Evolutionary conservation across 257 asterid species (phyloP).

Genomic region (Solanum bukasovii): DNA sequence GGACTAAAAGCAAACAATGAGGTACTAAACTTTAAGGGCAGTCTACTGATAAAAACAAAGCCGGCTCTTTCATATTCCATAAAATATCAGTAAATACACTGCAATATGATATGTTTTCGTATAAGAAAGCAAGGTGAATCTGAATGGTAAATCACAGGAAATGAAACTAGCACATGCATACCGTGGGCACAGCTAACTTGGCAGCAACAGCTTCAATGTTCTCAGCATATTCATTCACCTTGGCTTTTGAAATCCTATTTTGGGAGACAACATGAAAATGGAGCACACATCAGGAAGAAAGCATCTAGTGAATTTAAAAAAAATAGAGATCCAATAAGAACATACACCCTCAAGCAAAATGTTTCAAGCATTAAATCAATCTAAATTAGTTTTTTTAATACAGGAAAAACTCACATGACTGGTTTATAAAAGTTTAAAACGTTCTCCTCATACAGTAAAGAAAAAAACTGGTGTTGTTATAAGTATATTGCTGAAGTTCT

Average conservation of each 20-base stretch:
- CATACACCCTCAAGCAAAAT: background rate
- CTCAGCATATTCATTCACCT: conserved; percentile 58
- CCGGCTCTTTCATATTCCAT: background rate
- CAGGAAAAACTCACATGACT: background rate
- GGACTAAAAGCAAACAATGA: background rate
- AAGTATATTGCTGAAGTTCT: background rate
- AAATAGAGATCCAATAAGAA: background rate
- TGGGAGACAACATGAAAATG: background rate
- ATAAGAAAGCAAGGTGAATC: background rate
- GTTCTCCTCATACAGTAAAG: background rate
- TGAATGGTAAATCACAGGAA: background rate
- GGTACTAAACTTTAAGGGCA: background rate
- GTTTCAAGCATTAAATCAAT: background rate
- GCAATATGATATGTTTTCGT: background rate
- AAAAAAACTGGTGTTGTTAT: background rate
- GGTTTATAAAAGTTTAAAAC: background rate
- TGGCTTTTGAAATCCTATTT: conserved; percentile 65
- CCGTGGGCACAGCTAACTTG: conserved; percentile 45
- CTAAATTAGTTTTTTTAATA: background rate
- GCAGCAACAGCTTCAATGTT: conserved; percentile 70
- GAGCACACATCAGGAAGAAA: background rate
- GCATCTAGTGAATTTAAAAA: background rate
- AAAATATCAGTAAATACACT: background rate
- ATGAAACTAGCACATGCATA: conserved; percentile 1
- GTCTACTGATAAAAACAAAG: background rate